Percentiles rank a stretch among this genome's conserved stretches.
Conservation (phyloP, 1,284 basidiomycete genomes). For the Hypsizygus ulmarius region DNA sequence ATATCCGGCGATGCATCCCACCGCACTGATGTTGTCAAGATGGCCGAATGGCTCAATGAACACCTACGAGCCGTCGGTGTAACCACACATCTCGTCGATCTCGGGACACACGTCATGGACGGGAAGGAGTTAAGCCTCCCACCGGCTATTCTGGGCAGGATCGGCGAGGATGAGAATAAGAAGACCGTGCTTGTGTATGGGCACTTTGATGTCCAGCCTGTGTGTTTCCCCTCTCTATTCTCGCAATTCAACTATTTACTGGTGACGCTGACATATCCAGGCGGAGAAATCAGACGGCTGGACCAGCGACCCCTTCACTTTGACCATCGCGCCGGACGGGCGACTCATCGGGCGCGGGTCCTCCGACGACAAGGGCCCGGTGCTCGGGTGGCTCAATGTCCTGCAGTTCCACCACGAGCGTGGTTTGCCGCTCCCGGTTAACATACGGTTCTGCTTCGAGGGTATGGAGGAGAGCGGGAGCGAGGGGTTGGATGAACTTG, state of each 20-base stretch:
- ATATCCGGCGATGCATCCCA: slow-evolving; percentile 66
- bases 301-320: slow-evolving; percentile 88
- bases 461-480: slow-evolving; percentile 99
- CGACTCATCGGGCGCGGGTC: slow-evolving; percentile 87
- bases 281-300: slow-evolving; percentile 83
- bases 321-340: slow-evolving; percentile 65
- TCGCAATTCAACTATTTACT: not conserved
- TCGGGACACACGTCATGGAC: slow-evolving; percentile 84
- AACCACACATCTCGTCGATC: slow-evolving; percentile 66
- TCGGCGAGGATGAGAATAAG: slow-evolving; percentile 84
- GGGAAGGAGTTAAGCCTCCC: slow-evolving; percentile 80
- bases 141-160: slow-evolving; percentile 82
- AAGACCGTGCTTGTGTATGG: slow-evolving; percentile 94
- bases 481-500: slow-evolving; percentile 91
- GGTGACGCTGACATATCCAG: too few relatives aligned
- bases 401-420: slow-evolving; percentile 83
- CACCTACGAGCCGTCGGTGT: slow-evolving; percentile 78
- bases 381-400: slow-evolving; percentile 94
- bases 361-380: slow-evolving; percentile 92
- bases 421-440: slow-evolving; percentile 84
- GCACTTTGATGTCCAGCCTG: slow-evolving; percentile 86
- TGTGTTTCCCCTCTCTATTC: slow-evolving; percentile 32
- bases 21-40: slow-evolving; percentile 75
- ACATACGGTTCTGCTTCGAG: slow-evolving; percentile 94
- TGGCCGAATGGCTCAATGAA: slow-evolving; percentile 77